These are phyloP conservation scores for Schizochytrium sp. DNA, from an alignment of 108 stramenopile genomes.

Conservation along the genomic window DNA sequence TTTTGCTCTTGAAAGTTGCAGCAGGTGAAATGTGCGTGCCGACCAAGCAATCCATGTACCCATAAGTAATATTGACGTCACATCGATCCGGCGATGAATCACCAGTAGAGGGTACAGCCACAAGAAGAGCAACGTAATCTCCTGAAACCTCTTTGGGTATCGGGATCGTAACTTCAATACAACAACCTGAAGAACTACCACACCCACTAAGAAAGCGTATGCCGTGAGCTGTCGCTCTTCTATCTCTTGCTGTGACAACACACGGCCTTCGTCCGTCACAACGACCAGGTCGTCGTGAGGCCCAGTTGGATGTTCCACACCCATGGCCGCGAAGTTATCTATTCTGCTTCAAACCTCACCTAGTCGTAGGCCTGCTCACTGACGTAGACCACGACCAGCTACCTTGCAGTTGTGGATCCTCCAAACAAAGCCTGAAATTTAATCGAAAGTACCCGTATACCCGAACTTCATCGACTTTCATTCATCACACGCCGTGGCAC, in stretches of 20 bases:
- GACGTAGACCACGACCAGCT: no score
- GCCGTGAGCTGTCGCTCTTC: slow-evolving; percentile 24
- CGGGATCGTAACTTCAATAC: background rate
- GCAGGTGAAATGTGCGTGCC: background rate
- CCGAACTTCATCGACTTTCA: no score
- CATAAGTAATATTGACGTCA: background rate
- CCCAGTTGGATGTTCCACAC: background rate
- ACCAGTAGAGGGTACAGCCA: slow-evolving; percentile 34
- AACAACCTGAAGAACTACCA: background rate
- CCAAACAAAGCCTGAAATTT: no score
- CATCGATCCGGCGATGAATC: background rate
- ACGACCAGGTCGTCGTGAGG: slow-evolving; percentile 46
- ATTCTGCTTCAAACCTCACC: no score
- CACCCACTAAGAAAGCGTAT: background rate
- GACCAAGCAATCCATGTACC: slow-evolving; percentile 34
- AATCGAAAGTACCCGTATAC: no score
- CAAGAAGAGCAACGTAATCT: slow-evolving; percentile 37
- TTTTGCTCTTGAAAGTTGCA: background rate
- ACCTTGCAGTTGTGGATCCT: no score
- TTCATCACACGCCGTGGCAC: no score
- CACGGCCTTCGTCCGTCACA: slow-evolving; percentile 22
- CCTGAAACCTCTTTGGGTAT: slow-evolving; percentile 41
- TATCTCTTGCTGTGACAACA: background rate
- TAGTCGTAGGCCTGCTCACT: no score
- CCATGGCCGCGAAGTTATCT: no score